These are phyloP conservation scores for Podospora bellae-mahoneyi DNA, from an alignment of 495 filamentous ascomycete species.

Conservation along the genomic window DNA sequence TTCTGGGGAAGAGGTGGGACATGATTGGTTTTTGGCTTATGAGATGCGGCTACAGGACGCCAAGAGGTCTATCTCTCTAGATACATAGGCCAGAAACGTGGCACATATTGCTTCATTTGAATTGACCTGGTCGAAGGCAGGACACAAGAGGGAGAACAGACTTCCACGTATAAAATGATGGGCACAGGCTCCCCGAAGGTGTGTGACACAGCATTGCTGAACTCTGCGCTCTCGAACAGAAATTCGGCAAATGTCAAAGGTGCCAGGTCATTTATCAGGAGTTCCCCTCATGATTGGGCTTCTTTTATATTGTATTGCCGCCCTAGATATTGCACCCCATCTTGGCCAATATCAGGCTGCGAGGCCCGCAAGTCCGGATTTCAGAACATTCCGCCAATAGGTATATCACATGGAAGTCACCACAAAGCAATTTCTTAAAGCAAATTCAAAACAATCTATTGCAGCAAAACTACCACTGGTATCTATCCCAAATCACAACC, in stretches of 20 bases:
- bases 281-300: background rate
- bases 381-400: background rate
- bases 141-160: background rate
- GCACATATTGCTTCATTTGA: background rate
- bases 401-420: background rate
- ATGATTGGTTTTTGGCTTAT: background rate
- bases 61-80: background rate
- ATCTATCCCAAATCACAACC: background rate
- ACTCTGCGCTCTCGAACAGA: background rate
- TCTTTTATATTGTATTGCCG: background rate
- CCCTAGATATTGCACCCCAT: background rate
- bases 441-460: background rate
- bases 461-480: background rate
- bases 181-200: background rate
- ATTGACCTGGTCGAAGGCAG: background rate
- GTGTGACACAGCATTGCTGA: background rate
- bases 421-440: background rate
- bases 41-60: background rate
- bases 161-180: background rate
- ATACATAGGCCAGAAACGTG: background rate
- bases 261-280: background rate
- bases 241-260: background rate
- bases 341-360: background rate
- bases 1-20: background rate
- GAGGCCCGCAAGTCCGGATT: background rate